These are phyloP conservation scores for Leishmania tropica DNA, from an alignment of 208 protist genomes.

Conservation along the genomic window DNA sequence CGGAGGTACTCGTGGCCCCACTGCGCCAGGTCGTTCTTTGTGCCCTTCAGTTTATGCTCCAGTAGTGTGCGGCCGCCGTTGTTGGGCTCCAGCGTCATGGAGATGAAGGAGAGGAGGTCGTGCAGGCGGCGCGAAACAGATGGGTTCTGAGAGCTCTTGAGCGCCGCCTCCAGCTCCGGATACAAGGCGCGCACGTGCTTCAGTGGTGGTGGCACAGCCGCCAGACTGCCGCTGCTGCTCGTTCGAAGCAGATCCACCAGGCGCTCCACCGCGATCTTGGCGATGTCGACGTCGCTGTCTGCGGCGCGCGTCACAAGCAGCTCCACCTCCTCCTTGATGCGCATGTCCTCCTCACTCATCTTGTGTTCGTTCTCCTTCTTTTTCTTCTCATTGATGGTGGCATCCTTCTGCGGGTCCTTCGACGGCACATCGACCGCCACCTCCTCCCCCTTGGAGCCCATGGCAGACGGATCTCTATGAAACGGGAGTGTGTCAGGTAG, in stretches of 20 bases:
- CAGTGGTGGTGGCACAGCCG: slow-evolving; percentile 99
- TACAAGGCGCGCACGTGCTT: slow-evolving; percentile 99
- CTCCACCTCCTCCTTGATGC: slow-evolving; percentile 95
- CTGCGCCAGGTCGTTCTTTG: slow-evolving; percentile 90
- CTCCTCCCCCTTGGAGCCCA: slow-evolving; percentile 36
- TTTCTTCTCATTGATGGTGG: slow-evolving; percentile 41
- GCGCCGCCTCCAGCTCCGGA: slow-evolving; percentile 85
- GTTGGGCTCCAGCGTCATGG: slow-evolving; percentile 96
- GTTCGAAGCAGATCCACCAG: slow-evolving; percentile 94
- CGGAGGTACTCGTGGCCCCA: slow-evolving; percentile 99
- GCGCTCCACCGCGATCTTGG: slow-evolving; percentile 87
- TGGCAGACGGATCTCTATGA: slow-evolving; percentile 1
- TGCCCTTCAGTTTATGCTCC: slow-evolving; percentile 96
- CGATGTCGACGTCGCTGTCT: slow-evolving; percentile 82
- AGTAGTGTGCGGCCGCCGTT: slow-evolving; percentile 81
- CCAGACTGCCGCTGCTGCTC: slow-evolving; percentile 97
- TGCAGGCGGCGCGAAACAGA: slow-evolving; percentile 84
- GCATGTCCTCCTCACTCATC: slow-evolving; percentile 94
- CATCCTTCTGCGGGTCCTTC: slow-evolving; percentile 62
- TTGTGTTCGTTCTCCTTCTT: slow-evolving; percentile 61
- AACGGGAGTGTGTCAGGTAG: background rate
- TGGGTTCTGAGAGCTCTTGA: slow-evolving; percentile 66
- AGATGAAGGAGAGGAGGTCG: slow-evolving; percentile 98
- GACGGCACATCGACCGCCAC: slow-evolving; percentile 59
- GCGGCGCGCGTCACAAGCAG: slow-evolving; percentile 86